Evolutionary conservation across 2,329 filamentous ascomycete genomes (phyloP).

Genomic region (Fusarium sp.): DNA sequence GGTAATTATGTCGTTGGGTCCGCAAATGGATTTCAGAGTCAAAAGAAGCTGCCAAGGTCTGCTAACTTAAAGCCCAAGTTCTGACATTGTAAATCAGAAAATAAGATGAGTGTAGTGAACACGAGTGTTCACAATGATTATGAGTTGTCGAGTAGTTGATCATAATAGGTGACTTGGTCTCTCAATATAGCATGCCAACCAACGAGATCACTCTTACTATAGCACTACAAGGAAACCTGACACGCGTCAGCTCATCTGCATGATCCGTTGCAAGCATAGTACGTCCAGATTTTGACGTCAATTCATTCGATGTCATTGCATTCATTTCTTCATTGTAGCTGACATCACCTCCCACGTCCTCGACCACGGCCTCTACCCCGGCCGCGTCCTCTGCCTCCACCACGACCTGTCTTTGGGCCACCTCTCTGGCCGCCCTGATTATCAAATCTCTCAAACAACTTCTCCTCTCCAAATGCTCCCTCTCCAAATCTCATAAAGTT

Average conservation of each 20-base stretch:
- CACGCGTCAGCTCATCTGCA: constrained; percentile 12
- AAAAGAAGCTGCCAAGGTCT: not conserved
- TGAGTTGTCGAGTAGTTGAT: not conserved
- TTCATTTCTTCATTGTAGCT: constrained; percentile 22
- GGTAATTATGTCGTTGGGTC: not conserved
- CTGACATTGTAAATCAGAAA: not conserved
- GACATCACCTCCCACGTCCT: constrained; percentile 34
- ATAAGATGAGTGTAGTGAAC: not conserved
- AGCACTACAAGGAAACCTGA: not conserved
- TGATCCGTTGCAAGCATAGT: not conserved
- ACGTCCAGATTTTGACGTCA: not conserved
- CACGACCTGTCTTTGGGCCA: constrained; percentile 54
- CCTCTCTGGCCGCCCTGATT: constrained; percentile 51
- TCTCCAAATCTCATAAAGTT: constrained; percentile 88
- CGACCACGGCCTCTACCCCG: constrained; percentile 42
- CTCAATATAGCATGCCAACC: not conserved
- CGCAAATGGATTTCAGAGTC: not conserved
- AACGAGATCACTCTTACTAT: not conserved
- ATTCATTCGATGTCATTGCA: constrained; percentile 18
- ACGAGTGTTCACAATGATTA: not conserved
- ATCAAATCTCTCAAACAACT: constrained; percentile 69
- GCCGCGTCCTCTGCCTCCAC: constrained; percentile 47
- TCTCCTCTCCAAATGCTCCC: constrained; percentile 80
- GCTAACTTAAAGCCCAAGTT: not conserved
- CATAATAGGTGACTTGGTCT: not conserved